Base-by-base conservation (phyloP, 2,329 filamentous ascomycete species). In the Penicillium sp. region DNA sequence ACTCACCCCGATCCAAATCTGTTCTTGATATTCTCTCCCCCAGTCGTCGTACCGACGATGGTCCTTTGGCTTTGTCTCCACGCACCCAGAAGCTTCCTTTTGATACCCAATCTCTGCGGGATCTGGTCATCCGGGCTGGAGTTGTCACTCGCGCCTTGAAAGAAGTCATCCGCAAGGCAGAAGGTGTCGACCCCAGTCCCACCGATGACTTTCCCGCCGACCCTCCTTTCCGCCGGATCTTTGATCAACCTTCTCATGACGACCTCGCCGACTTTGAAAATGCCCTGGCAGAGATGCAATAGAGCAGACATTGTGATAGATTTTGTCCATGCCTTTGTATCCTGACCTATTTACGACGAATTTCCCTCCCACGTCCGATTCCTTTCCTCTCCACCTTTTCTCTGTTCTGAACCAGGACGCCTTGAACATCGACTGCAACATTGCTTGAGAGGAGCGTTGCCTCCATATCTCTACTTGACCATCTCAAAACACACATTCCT, bases 41-140 rank as follows among this genome's bases (percentile, higher is more conserved):
- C 51, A 71, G 73, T 56, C 73, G 69, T 49, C 69, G 64, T 45
- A 56, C 65, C 28, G 56, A 65, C 27, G 59, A 60, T 45, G 53
- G 60, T 26, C 42, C 60, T 49, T 46, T 61, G 8, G 56, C 63
- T 4, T 32, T 52, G 12, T 43, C 56, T 29, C 53, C 63, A n/a
- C 57, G 65, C 34, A 57, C 66, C 13, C 66, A 67, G 45, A 84
- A 83, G 57, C 75, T 84, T n/a, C 79, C 80, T 0, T 85, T 85
- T 59, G 81, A 84, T 58, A 84, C 81, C 2, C 78, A 78, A 26
- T 84, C 82, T 38, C 72, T 85, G 11, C 75, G 76, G 54, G 78
- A 82, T 59, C 79, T 85, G 47, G 81, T 85, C 26, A 61, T 71
- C 27, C 70, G 74, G 37, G 73, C 74, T 12, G 73, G 73, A 13